Conservation (phyloP, 2,329 filamentous ascomycete genomes). For the Alternaria metachromatica region DNA sequence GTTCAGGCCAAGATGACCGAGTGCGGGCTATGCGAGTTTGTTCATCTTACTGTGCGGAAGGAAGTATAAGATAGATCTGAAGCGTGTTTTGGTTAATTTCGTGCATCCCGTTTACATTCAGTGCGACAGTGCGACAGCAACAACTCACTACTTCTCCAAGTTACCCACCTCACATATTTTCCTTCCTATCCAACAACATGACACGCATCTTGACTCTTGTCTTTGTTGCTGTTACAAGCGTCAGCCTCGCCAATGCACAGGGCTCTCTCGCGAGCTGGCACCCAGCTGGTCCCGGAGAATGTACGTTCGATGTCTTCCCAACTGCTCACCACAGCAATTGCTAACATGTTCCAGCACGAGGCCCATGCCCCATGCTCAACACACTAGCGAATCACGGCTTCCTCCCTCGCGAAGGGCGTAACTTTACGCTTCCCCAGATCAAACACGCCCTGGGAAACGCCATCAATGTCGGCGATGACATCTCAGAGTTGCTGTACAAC, state of each 20-base stretch:
- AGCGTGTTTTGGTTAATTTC: not conserved
- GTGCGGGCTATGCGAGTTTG: not conserved
- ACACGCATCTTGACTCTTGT: not conserved
- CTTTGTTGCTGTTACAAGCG: not conserved
- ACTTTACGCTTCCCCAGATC: constrained; percentile 41
- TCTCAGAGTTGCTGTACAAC: constrained; percentile 2
- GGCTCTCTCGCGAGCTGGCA: constrained; percentile 6
- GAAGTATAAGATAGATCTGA: not conserved
- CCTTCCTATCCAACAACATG: not conserved
- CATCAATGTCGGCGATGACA: constrained; percentile 10
- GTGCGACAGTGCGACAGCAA: not conserved
- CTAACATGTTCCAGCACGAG: constrained; percentile 11
- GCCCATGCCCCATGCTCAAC: constrained; percentile 45
- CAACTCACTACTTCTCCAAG: not conserved
- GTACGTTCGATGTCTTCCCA: not conserved
- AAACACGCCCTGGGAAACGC: constrained; percentile 6
- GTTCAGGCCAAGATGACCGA: not conserved
- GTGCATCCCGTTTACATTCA: not conserved
- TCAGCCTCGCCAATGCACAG: not conserved
- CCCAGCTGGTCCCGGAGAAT: not conserved
- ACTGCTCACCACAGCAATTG: not conserved
- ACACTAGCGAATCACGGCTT: constrained; percentile 46
- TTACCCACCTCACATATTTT: not conserved
- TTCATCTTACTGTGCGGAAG: not conserved
- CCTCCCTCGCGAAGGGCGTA: constrained; percentile 43